Evolutionary conservation across 805 yeast species (phyloP).

Genomic region (Metschnikowia peoriensis): DNA sequence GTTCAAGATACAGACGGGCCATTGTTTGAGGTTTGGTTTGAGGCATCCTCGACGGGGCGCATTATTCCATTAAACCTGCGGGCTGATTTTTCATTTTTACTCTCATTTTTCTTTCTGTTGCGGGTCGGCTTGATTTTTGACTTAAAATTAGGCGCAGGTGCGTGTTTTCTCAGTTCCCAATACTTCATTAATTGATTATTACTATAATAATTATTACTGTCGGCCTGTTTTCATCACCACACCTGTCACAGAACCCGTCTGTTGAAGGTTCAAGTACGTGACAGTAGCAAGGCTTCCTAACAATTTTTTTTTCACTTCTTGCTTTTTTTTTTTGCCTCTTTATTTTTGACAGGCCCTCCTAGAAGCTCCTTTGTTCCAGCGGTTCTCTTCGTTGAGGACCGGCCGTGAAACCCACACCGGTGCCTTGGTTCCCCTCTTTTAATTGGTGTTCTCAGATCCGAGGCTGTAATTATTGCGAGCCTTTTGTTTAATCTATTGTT

Average conservation of each 20-base stretch:
- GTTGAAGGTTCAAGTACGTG: background rate
- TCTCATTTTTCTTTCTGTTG: background rate
- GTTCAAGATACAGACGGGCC: background rate
- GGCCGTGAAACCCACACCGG: background rate
- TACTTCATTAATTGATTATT: background rate
- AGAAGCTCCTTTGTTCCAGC: background rate
- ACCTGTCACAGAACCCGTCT: too few relatives aligned
- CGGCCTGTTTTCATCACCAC: too few relatives aligned
- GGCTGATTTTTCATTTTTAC: background rate
- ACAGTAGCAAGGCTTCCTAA: background rate
- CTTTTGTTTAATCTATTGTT: background rate
- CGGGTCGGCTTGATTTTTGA: too few relatives aligned
- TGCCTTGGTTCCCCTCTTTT: background rate
- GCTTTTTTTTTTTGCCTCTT: background rate
- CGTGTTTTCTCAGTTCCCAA: too few relatives aligned
- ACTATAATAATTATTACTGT: too few relatives aligned
- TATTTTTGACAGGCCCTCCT: background rate
- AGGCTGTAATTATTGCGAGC: background rate
- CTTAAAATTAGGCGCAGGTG: too few relatives aligned
- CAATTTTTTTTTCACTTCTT: background rate
- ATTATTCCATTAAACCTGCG: background rate
- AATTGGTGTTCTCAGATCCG: constrained; percentile 1
- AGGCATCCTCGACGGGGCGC: background rate
- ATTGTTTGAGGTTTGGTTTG: background rate
- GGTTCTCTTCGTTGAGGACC: background rate